Percentiles rank a stretch among this genome's conserved stretches.
Conservation (phyloP, 805 yeast genomes). For the Starmera quercuum region DNA sequence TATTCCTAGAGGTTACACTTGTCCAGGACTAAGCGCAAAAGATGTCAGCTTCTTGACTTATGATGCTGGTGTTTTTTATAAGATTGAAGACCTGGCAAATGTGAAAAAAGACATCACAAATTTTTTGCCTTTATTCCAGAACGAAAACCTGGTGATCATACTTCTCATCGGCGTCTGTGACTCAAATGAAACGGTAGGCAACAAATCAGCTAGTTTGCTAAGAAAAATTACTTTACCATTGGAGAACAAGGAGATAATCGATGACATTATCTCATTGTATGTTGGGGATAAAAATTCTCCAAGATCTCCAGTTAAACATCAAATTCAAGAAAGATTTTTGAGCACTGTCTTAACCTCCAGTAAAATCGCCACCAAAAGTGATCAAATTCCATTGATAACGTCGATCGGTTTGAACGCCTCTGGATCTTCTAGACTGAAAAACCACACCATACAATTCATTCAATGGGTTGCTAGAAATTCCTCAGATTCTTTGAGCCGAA, state of each 20-base stretch:
- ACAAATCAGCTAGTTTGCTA: conserved; percentile 41
- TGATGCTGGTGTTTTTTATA: conserved; percentile 59
- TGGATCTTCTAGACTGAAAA: conserved; percentile 42
- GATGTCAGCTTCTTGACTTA: conserved; percentile 60
- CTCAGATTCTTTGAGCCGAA: conserved; percentile 5
- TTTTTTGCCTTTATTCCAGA: conserved; percentile 26
- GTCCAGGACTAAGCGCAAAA: conserved; percentile 56
- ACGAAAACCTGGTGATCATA: conserved; percentile 36
- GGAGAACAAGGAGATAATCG: conserved; percentile 39
- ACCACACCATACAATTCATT: conserved; percentile 53
- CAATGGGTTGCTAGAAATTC: conserved; percentile 45
- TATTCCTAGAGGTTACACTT: conserved; percentile 36
- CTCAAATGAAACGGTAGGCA: conserved; percentile 44
- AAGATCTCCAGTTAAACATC: conserved; percentile 45
- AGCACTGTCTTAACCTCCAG: conserved; percentile 40
- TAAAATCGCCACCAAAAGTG: conserved; percentile 36
- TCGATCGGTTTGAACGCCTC: conserved; percentile 51
- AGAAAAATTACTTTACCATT: conserved; percentile 43
- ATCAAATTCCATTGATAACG: conserved; percentile 39
- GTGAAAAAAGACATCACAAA: conserved; percentile 34
- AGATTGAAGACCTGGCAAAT: conserved; percentile 35
- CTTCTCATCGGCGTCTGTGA: conserved; percentile 61
- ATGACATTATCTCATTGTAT: conserved; percentile 38
- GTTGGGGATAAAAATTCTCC: conserved; percentile 36
- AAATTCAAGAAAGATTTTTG: conserved; percentile 51